These are phyloP conservation scores for Curvularia sp. DNA, from an alignment of 2,329 filamentous ascomycete species.

Conservation along the genomic window DNA sequence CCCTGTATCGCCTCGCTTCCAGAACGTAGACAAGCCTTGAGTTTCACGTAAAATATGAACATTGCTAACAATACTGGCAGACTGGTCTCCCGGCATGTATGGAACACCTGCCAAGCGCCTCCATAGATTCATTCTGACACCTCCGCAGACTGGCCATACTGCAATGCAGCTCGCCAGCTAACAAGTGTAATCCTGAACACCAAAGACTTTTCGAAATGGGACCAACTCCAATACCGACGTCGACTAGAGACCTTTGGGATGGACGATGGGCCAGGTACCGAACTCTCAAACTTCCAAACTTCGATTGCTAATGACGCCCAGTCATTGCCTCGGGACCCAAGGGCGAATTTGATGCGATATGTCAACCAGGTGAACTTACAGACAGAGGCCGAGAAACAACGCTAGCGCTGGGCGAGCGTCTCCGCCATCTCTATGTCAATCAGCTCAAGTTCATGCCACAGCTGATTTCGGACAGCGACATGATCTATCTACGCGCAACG, in stretches of 20 bases:
- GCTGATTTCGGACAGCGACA: slow-evolving; percentile 52
- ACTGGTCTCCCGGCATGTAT: slow-evolving; percentile 46
- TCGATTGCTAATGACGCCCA: slow-evolving; percentile 17
- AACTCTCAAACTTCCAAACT: too few species aligned
- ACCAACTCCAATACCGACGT: slow-evolving; percentile 68
- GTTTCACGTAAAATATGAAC: background rate
- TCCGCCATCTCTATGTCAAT: slow-evolving; percentile 59
- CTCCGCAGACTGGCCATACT: slow-evolving; percentile 82
- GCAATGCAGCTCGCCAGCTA: slow-evolving; percentile 76
- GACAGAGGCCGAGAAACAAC: slow-evolving; percentile 60
- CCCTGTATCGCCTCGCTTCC: slow-evolving; percentile 86
- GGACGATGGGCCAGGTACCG: slow-evolving; percentile 61
- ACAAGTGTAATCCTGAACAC: slow-evolving; percentile 65
- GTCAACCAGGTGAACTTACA: slow-evolving; percentile 59
- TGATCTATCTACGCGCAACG: slow-evolving; percentile 58
- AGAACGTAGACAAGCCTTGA: slow-evolving; percentile 66
- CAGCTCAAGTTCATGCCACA: slow-evolving; percentile 59
- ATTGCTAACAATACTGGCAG: slow-evolving; percentile 22
- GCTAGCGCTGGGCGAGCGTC: slow-evolving; percentile 56
- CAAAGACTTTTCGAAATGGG: slow-evolving; percentile 63
- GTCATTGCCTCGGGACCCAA: slow-evolving; percentile 71
- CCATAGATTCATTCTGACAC: slow-evolving; percentile 6
- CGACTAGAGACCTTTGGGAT: slow-evolving; percentile 82
- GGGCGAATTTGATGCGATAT: slow-evolving; percentile 79
- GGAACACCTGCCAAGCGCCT: slow-evolving; percentile 2